phyloP scores from a whole-genome alignment of 2,329 filamentous ascomycete genomes.

The Hypoxylon sp. region DNA sequence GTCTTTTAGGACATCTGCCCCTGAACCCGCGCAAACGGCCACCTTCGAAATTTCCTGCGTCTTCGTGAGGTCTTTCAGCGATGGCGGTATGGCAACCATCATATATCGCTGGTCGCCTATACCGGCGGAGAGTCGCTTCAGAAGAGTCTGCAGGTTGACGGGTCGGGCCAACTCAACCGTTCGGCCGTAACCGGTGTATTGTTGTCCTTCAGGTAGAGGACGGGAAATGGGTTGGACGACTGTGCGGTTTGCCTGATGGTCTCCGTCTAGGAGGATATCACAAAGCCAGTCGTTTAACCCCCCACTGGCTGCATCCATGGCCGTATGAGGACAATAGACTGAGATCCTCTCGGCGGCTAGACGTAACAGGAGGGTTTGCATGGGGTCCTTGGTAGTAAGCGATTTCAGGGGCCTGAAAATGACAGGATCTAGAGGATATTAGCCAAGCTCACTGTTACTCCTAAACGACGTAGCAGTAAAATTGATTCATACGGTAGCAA shows the following conservation, averaged over 20 bases:
- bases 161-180: constrained; percentile 60
- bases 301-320: constrained; percentile 86
- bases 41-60: constrained; percentile 71
- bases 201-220: constrained; percentile 60
- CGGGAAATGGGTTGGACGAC: constrained; percentile 63
- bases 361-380: constrained; percentile 86
- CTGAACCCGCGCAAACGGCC: constrained; percentile 91
- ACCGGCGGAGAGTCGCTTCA: constrained; percentile 71
- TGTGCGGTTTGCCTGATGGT: constrained; percentile 55
- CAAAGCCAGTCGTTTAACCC: constrained; percentile 97
- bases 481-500: constrained; percentile 79
- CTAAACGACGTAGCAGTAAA: not conserved
- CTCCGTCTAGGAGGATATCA: constrained; percentile 78
- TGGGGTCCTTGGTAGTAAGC: constrained; percentile 84
- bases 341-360: constrained; percentile 90
- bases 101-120: constrained; percentile 75
- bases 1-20: constrained; percentile 80
- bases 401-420: constrained; percentile 96
- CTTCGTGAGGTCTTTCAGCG: constrained; percentile 55
- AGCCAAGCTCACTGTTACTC: constrained; percentile 20
- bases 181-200: constrained; percentile 68
- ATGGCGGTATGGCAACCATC: constrained; percentile 64
- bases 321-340: constrained; percentile 96
- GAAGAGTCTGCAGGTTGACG: constrained; percentile 61
- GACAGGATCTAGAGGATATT: constrained; percentile 79